Evolutionary conservation across 23 red algal species (phyloP), one percentile per base, ranked within the genome.

Genomic region (Gracilaria domingensis): DNA sequence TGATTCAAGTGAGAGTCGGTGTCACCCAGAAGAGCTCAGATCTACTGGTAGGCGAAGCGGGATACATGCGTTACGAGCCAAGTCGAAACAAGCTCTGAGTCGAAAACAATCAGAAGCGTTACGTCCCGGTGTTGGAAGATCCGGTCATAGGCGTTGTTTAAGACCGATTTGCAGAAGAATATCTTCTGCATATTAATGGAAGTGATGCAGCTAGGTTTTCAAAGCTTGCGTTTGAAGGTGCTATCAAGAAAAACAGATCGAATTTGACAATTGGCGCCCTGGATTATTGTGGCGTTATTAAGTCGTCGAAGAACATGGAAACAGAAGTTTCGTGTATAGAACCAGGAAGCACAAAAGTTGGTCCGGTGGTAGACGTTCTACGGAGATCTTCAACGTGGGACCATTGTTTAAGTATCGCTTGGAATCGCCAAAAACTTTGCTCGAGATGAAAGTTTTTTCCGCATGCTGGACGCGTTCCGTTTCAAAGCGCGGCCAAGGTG

Each of bases 241-340:
- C 97, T 17, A 98, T 93, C 55, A 98, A 98, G 65, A 88, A 94
- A 35, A 96, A 96, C 48, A 81, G 85, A 34, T 93, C 97, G 13
- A 53, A 88, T 64, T 42, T 98, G 20, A 21, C 8, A 2, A 47
- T 83, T 35, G 97, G 97, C 34, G 67, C 80, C n/a, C 14, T 87
- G 35, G 84, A 96, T 21, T 98, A 95, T 85, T 94, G 83, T 14
- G 59, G 97, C 8, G 93, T 98, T 30, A 79, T 71, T 37, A 71
- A 67, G 13, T 79, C 89, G 0, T 73, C 75, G n/a, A 86, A 93
- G 34, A 73, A 81, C 45, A 77, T 76, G 78, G 97, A 96, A 59
- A 44, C 82, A 0, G 91, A 98, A 72, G 51, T 96, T 8, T 84
- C 82, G 2, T 96, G 97, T 75, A 70, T 93, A 21, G 76, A 90